phyloP scores from a whole-genome alignment of 2,329 filamentous ascomycete genomes.

The Arthrobotrys megalospora region DNA sequence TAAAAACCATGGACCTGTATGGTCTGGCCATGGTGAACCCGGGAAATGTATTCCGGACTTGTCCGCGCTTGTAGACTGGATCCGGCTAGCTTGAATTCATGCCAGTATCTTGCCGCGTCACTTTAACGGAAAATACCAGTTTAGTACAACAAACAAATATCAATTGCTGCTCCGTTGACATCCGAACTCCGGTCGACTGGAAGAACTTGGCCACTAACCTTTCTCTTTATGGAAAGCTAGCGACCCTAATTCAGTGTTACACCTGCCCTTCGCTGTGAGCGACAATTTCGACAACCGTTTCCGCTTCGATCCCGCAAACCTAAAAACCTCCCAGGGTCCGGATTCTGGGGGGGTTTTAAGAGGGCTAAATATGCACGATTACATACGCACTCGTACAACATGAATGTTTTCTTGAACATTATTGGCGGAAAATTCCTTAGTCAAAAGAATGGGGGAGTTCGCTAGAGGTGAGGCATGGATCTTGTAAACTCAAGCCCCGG shows the following conservation, averaged over 20 bases:
- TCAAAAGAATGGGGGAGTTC: neutral
- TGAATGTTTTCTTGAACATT: neutral
- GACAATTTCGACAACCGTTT: constrained; percentile 1
- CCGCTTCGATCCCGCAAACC: constrained; percentile 8
- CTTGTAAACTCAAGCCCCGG: neutral
- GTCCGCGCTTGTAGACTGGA: constrained; percentile 11
- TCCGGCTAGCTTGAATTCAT: neutral
- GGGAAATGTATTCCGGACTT: constrained; percentile 2
- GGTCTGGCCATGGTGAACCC: too few species aligned
- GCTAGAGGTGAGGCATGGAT: neutral
- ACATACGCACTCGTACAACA: constrained; percentile 21
- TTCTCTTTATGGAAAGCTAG: neutral
- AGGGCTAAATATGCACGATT: constrained; percentile 29
- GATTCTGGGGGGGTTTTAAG: neutral
- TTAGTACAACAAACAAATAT: neutral
- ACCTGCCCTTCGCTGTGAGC: constrained; percentile 24
- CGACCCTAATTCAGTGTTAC: neutral
- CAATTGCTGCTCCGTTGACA: constrained; percentile 4
- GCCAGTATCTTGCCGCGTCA: constrained; percentile 22
- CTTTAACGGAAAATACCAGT: neutral
- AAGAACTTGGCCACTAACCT: neutral
- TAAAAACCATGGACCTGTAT: constrained; percentile 9
- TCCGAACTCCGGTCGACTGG: constrained; percentile 38
- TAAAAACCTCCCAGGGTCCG: constrained; percentile 7
- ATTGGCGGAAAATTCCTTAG: constrained; percentile 32